These are phyloP conservation scores for Pyrus communis DNA, from an alignment of 306 rosid genomes.

Conservation along the genomic window DNA sequence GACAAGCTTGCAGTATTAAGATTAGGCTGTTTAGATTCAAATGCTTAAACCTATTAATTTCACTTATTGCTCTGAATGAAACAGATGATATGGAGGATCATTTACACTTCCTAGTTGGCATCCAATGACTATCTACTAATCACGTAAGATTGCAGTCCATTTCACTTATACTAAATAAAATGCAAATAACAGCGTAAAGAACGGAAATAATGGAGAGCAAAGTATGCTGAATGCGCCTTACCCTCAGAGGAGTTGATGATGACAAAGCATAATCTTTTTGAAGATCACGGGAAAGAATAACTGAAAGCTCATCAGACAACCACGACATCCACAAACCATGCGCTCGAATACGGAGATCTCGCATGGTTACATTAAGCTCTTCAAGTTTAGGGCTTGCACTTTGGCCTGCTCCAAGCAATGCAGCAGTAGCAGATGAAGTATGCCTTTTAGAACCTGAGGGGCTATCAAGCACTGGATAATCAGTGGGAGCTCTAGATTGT, in stretches of 20 bases:
- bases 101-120: background rate
- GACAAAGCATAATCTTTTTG: constrained; percentile 69
- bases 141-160: background rate
- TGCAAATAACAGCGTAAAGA: background rate
- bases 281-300: constrained; percentile 56
- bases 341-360: constrained; percentile 80
- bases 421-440: constrained; percentile 58
- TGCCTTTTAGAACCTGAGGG: constrained; percentile 43
- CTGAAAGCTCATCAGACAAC: constrained; percentile 75
- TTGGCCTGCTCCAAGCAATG: constrained; percentile 74
- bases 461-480: constrained; percentile 48
- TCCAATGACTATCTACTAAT: background rate
- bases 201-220: constrained; percentile 11
- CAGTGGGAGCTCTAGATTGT: constrained; percentile 48
- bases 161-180: background rate
- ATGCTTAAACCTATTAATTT: background rate
- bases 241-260: constrained; percentile 75
- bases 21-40: background rate
- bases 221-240: constrained; percentile 25
- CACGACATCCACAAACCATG: constrained; percentile 83
- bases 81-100: background rate
- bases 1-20: background rate
- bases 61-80: background rate
- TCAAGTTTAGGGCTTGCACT: constrained; percentile 71
- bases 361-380: constrained; percentile 55